These are phyloP conservation scores for Aegilops tauschii DNA, from an alignment of 176 grass and related monocot genomes.

Conservation along the genomic window DNA sequence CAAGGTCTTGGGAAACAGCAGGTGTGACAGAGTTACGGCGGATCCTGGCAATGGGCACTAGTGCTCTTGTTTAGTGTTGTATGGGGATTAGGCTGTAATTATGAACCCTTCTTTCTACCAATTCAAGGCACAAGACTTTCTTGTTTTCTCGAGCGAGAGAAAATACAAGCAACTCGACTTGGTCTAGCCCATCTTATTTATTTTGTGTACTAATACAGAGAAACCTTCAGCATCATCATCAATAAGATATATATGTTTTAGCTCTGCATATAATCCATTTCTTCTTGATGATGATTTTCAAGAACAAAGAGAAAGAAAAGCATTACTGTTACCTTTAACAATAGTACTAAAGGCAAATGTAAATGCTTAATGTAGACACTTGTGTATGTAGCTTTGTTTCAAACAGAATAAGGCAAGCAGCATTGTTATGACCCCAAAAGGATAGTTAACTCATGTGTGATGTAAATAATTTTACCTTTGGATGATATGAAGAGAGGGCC, in stretches of 20 bases:
- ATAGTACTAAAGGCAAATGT: not conserved
- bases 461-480: conserved; percentile 65
- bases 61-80: not conserved
- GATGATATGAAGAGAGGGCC: conserved; percentile 98
- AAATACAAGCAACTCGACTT: not conserved
- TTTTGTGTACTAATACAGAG: not conserved
- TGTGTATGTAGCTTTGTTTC: not conserved
- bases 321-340: conserved; percentile 6
- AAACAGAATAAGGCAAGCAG: not conserved
- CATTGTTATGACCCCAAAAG: not conserved
- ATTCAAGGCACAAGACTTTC: not conserved
- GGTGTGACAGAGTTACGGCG: not conserved
- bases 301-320: not conserved
- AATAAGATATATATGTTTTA: not conserved
- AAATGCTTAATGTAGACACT: not conserved
- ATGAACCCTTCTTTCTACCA: not conserved
- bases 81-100: not conserved
- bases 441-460: not conserved
- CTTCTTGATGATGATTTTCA: not conserved
- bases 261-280: not conserved
- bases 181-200: not conserved
- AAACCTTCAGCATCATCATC: not conserved
- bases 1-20: not conserved
- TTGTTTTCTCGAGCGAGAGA: not conserved
- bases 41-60: not conserved